phyloP scores from a whole-genome alignment of 805 yeast species.

The Nakazawaea ambrosiae region DNA sequence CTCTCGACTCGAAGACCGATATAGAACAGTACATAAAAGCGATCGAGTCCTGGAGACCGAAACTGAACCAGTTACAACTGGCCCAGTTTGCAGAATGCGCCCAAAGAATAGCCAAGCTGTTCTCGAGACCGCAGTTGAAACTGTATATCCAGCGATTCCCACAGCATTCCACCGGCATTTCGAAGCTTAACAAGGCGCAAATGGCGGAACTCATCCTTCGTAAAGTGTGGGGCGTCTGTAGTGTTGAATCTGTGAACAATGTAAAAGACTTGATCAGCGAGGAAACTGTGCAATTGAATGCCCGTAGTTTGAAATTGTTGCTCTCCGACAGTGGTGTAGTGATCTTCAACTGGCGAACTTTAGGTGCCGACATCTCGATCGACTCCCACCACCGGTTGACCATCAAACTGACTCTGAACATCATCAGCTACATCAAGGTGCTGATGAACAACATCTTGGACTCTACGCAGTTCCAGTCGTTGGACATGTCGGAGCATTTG shows the following conservation, averaged over 20 bases:
- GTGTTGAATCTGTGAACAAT: constrained; percentile 8
- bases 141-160: not conserved
- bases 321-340: constrained; percentile 24
- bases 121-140: constrained; percentile 3
- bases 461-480: constrained; percentile 16
- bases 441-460: constrained; percentile 26
- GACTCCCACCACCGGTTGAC: constrained; percentile 19
- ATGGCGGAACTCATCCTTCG: constrained; percentile 3
- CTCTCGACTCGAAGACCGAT: not conserved
- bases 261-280: constrained; percentile 16
- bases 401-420: constrained; percentile 21
- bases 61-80: not conserved
- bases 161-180: not conserved
- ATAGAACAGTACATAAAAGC: constrained; percentile 1
- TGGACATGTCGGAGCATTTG: constrained; percentile 16
- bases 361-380: constrained; percentile 27
- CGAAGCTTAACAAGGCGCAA: constrained; percentile 1
- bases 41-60: constrained; percentile 1
- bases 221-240: constrained; percentile 3
- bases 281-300: constrained; percentile 19
- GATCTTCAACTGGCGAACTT: constrained; percentile 25
- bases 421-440: constrained; percentile 25
- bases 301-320: constrained; percentile 24
- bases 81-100: constrained; percentile 3
- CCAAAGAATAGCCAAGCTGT: not conserved